phyloP scores from a whole-genome alignment of 768 basidiomycete genomes.

The Boletus reticuloceps region DNA sequence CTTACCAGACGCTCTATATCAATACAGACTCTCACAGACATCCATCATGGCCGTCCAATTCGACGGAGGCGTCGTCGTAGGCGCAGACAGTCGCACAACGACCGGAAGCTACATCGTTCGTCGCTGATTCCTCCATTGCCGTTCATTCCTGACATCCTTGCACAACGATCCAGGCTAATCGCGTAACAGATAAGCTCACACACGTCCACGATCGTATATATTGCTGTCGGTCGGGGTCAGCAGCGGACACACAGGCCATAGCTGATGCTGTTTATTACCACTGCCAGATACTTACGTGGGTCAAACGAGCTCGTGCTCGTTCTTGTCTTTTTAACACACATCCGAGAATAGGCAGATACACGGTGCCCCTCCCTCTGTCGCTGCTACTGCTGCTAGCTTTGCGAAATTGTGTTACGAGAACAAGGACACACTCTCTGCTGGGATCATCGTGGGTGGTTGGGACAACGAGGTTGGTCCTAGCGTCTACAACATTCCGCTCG shows the following conservation, averaged over 20 bases:
- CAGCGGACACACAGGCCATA: conserved; percentile 96
- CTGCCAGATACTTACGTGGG: conserved; percentile 73
- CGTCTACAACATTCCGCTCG: conserved; percentile 96
- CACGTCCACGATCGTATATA: conserved; percentile 97
- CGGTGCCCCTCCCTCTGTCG: conserved; percentile 72
- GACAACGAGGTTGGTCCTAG: conserved; percentile 87
- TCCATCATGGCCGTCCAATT: conserved; percentile 99
- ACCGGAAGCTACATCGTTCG: conserved; percentile 94
- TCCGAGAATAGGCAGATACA: conserved; percentile 45
- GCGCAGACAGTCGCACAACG: conserved; percentile 96
- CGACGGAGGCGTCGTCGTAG: conserved; percentile 90
- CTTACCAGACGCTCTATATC: neutral
- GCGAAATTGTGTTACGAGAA: conserved; percentile 90
- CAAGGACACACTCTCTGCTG: conserved; percentile 85
- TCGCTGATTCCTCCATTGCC: neutral
- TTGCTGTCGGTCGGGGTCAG: conserved; percentile 97
- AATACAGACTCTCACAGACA: conserved; percentile 52
- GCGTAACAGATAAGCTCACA: conserved; percentile 98
- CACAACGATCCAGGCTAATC: conserved; percentile 67
- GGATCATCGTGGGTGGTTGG: conserved; percentile 99
- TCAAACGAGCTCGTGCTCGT: conserved; percentile 4
- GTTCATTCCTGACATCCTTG: neutral
- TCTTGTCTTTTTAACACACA: neutral
- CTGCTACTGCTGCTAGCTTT: conserved; percentile 78
- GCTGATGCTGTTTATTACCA: conserved; percentile 88